Base-by-base conservation (phyloP, 306 rosid species). In the Ormosia emarginata region DNA sequence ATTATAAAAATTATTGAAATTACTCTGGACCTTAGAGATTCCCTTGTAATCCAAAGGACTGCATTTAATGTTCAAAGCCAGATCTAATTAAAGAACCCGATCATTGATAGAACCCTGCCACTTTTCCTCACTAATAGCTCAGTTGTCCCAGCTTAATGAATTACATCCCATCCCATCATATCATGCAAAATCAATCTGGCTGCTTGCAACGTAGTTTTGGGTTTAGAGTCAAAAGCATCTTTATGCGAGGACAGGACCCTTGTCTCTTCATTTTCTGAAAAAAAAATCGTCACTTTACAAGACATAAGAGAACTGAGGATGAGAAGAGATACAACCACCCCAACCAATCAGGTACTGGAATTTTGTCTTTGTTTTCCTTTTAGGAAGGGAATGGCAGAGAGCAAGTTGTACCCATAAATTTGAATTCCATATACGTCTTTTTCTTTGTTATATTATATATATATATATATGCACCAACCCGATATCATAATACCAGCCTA, bases 401-500 rank as follows among this genome's bases (percentile, higher is more conserved):
- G 39, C 56, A 67, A 62, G 58, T 59, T 78, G 79, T 43, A 44
- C 53, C 80, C 34, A 67, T 29, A 41, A 44, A 65, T 37, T 49
- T 65, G 17, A 79, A 77, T 59, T 66, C 57, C 77, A 37, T 6
- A 12, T 9, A 53, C 32, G 66, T 67, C 73, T 44, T 40, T 83
- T 80, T 80, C 69, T 68, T 18, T 8, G 56, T 73, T 85, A 80
- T 24, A n/a, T n/a, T n/a, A n/a, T n/a, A n/a, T n/a, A n/a, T n/a
- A n/a, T 59, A 18, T n/a, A 44, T 14, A 1, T 37, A 6, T 46
- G 73, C 75, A 80, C 78, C 87, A 59, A 88, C 80, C 69, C 79
- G 24, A 63, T n/a, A 12, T 47, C 74, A 71, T n/a, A 67, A 67
- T 32, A 14, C 71, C 65, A 46, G 46, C 74, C 63, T 75, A 10